Conservation (phyloP, 164 flowering plant species). For the Piper longum region DNA sequence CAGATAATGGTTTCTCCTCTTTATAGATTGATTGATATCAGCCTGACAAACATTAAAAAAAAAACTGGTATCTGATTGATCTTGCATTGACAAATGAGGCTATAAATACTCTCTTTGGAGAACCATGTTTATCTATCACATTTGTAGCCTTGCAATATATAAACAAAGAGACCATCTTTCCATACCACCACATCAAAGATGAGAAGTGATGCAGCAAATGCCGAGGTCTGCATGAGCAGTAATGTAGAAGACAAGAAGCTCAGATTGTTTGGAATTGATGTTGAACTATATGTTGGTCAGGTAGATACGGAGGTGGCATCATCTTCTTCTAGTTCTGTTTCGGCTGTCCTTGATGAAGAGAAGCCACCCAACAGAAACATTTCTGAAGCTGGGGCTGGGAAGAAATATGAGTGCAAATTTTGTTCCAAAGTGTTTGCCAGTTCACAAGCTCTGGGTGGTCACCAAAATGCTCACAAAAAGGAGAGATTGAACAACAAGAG, state of each 20-base stretch:
- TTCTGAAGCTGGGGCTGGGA: conserved; percentile 7
- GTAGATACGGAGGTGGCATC: background rate
- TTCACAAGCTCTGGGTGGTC: conserved; percentile 96
- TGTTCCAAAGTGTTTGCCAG: conserved; percentile 72
- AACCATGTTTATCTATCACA: background rate
- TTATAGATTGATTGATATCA: conserved; percentile 14
- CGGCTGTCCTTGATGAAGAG: conserved; percentile 15
- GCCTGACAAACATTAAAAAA: conserved; percentile 5
- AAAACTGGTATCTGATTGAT: background rate
- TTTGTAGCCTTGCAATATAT: background rate
- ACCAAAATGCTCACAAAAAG: conserved; percentile 95
- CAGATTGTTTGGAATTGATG: conserved; percentile 57
- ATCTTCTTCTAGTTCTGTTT: conserved; percentile 3
- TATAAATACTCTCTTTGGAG: background rate
- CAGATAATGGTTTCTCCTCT: conserved; percentile 3
- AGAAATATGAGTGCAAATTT: conserved; percentile 69
- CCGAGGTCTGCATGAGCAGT: conserved; percentile 12
- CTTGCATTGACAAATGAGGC: background rate
- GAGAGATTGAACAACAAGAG: conserved; percentile 81
- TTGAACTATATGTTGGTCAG: conserved; percentile 16
- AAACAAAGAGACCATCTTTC: background rate
- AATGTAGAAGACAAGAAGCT: conserved; percentile 38
- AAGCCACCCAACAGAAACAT: conserved; percentile 12
- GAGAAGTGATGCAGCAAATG: conserved; percentile 1
- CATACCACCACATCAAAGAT: background rate